Evolutionary conservation across 495 filamentous ascomycete genomes (phyloP).

Genomic region (Daldinia grandis): DNA sequence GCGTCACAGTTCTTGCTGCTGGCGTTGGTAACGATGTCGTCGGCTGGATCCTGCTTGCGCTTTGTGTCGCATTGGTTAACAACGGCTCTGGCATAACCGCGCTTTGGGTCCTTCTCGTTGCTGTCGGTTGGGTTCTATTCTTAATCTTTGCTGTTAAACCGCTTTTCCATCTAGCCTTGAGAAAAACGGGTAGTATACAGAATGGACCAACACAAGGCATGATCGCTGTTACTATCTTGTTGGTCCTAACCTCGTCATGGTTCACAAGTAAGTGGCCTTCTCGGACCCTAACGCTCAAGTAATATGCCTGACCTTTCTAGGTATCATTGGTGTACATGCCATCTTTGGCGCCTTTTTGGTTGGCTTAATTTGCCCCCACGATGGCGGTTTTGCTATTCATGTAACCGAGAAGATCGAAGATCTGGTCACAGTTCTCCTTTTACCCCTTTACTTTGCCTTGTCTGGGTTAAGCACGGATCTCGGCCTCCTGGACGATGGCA

Average conservation of each 20-base stretch:
- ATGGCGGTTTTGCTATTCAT: slow-evolving; percentile 93
- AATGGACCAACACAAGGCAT: slow-evolving; percentile 92
- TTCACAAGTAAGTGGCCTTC: slow-evolving; percentile 71
- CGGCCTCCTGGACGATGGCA: slow-evolving; percentile 81
- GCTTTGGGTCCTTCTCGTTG: slow-evolving; percentile 83
- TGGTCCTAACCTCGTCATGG: slow-evolving; percentile 85
- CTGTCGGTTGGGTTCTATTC: slow-evolving; percentile 79
- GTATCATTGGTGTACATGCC: slow-evolving; percentile 78
- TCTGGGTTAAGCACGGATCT: slow-evolving; percentile 91
- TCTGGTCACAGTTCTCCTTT: slow-evolving; percentile 84
- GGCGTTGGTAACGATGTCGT: slow-evolving; percentile 96
- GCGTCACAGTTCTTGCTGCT: slow-evolving; percentile 89
- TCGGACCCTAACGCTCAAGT: neutral
- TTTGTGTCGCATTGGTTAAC: slow-evolving; percentile 95
- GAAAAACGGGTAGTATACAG: slow-evolving; percentile 77
- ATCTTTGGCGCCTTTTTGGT: slow-evolving; percentile 78
- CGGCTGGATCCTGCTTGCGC: slow-evolving; percentile 92
- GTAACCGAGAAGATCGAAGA: slow-evolving; percentile 97
- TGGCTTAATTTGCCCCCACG: slow-evolving; percentile 92
- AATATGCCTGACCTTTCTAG: slow-evolving; percentile 41
- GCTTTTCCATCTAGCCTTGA: slow-evolving; percentile 76
- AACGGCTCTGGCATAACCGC: slow-evolving; percentile 84
- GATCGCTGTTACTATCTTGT: slow-evolving; percentile 80
- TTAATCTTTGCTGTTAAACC: slow-evolving; percentile 80
- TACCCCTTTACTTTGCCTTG: slow-evolving; percentile 94